phyloP scores from a whole-genome alignment of 78 protist genomes.

The Tieghemostelium lacteum region DNA sequence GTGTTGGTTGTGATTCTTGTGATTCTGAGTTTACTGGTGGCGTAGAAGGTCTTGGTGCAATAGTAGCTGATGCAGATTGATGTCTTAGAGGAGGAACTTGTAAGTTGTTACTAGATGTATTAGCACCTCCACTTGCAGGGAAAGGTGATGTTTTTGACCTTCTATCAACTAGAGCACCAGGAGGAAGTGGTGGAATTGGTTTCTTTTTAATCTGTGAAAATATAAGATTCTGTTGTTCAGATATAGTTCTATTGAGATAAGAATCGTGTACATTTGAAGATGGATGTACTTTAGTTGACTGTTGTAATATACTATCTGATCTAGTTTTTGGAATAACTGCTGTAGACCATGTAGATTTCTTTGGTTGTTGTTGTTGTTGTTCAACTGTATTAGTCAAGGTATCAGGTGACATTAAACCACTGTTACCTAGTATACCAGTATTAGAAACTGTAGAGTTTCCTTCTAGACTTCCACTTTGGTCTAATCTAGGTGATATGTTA shows the following conservation, averaged over 20 bases:
- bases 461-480: not conserved
- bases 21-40: not conserved
- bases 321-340: not conserved
- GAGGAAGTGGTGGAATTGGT: slow-evolving; percentile 16
- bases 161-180: slow-evolving; percentile 21
- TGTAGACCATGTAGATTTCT: not conserved
- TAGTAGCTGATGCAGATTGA: slow-evolving; percentile 24
- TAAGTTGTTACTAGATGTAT: slow-evolving; percentile 31
- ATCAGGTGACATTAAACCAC: not conserved
- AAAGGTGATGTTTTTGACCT: slow-evolving; percentile 48
- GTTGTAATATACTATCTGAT: not conserved
- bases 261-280: not conserved
- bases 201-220: not conserved
- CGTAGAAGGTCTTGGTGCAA: slow-evolving; percentile 25
- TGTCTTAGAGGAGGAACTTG: slow-evolving; percentile 17
- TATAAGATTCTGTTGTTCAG: not conserved
- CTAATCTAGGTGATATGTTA: not conserved
- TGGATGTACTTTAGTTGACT: not conserved
- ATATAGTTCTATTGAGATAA: not conserved
- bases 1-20: not conserved
- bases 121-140: slow-evolving; percentile 4
- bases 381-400: not conserved
- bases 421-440: not conserved
- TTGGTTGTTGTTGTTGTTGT: not conserved
- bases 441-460: not conserved